Evolutionary conservation across 1,284 basidiomycete species (phyloP), one percentile per base, ranked within the genome.

Genomic region (Cryptococcus sp.): DNA sequence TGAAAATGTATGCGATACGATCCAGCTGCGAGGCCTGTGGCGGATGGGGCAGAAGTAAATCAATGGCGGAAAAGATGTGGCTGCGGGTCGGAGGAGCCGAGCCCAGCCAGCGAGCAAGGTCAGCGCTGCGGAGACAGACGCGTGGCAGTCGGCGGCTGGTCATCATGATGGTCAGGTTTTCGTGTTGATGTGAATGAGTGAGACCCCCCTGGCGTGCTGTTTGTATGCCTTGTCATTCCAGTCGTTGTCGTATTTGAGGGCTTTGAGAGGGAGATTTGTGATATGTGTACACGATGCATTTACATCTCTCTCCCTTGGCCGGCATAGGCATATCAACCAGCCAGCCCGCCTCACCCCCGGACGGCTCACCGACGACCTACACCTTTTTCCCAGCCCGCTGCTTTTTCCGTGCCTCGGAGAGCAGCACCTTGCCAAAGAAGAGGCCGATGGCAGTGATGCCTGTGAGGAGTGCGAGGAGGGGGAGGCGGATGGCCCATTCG

Each of bases 401-500:
- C 63, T 71, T 76, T 76, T 83, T 88, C 65, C 80, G 79, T 46
- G 86, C 88, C 76, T 92, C 89, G 67, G 84, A 85, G 50, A 86
- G 75, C 54, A 91, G 82, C 4, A 90, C 91, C 20, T 78, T 80
- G 2, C 87, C 89, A 35, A 95, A 77, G 74, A 96, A 93, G 38
- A 82, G 71, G 9, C 88, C 88, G 47, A 96, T 86, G 16, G 81
- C 86, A 9, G 85, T 81, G 46, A 94, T 77, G 15, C 91, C 92
- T 7, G 88, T 69, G 7, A 92, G 80, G 4, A 97, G 83, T 38
- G 92, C 79, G 69, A 91, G 83, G 1, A 89, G 88, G 39, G 93
- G 92, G 40, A 94, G 74, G 28, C 88, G 84, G 39, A 95, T 80
- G 5, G 91, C 93, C 91, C 92, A 96, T 79, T 93, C 90, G 55